phyloP scores from a whole-genome alignment of 78 protist genomes.

The Dictyostelium discoideum region DNA sequence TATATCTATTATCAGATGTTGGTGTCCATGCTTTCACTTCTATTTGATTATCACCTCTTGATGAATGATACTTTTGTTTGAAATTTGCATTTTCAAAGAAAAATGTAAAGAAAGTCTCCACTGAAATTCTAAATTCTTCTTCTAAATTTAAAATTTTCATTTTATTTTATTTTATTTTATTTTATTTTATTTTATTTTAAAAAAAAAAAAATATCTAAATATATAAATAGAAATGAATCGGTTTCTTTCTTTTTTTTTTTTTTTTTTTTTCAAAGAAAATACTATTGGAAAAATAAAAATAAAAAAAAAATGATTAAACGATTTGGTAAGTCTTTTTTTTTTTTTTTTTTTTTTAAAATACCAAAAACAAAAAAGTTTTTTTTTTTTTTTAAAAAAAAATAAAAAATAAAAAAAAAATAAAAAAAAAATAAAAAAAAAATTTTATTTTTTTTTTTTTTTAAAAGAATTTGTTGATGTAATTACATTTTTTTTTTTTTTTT shows the following conservation, averaged over 20 bases:
- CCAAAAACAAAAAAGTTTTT: no score
- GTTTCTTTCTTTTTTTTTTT: background rate
- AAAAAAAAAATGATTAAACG: no score
- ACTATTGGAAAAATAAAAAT: background rate
- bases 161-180: background rate
- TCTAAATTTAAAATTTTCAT: constrained; percentile 61
- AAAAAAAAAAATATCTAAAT: background rate
- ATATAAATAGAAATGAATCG: background rate
- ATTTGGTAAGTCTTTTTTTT: no score
- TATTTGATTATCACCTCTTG: constrained; percentile 74
- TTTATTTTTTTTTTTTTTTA: no score
- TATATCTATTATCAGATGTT: constrained; percentile 41
- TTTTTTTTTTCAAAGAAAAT: background rate
- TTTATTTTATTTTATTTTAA: background rate
- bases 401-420: background rate
- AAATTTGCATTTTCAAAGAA: constrained; percentile 65
- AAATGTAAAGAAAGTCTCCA: constrained; percentile 74
- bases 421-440: background rate
- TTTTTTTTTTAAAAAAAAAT: no score
- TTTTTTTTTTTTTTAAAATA: no score
- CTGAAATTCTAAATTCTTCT: constrained; percentile 71
- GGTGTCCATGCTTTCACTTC: constrained; percentile 72
- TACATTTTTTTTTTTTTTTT: background rate
- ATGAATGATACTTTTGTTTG: constrained; percentile 54
- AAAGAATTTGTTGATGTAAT: background rate